phyloP scores from a whole-genome alignment of 2,329 filamentous ascomycete species.

The Blumeria hordei region DNA sequence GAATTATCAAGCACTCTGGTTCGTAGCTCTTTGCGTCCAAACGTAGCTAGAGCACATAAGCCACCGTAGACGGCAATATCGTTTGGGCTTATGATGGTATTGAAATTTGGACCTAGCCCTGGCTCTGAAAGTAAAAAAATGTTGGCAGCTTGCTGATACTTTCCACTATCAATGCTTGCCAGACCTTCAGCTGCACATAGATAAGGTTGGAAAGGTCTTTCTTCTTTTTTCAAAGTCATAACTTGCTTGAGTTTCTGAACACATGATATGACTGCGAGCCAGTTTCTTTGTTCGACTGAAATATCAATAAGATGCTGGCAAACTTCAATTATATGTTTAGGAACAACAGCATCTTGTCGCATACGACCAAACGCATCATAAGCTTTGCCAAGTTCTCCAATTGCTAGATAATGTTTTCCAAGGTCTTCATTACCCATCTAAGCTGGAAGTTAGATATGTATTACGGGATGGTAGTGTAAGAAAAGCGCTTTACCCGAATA shows the following conservation, averaged over 20 bases:
- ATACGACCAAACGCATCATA: constrained; percentile 63
- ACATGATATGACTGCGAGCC: constrained; percentile 40
- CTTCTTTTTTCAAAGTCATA: constrained; percentile 19
- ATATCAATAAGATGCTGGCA: constrained; percentile 56
- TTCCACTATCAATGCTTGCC: constrained; percentile 28
- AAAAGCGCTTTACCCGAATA: constrained; percentile 38
- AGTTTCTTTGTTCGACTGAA: constrained; percentile 53
- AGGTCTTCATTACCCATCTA: constrained; percentile 92
- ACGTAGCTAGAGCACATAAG: constrained; percentile 70
- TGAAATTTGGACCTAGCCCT: constrained; percentile 30
- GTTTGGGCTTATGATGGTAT: constrained; percentile 53
- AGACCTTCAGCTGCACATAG: constrained; percentile 33
- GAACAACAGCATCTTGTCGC: constrained; percentile 70
- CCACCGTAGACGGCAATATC: constrained; percentile 85
- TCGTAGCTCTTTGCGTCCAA: constrained; percentile 58
- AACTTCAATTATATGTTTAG: constrained; percentile 65
- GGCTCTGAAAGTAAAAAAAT: constrained; percentile 26
- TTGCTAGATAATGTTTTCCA: constrained; percentile 57
- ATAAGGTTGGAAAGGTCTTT: constrained; percentile 24
- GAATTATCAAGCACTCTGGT: constrained; percentile 53
- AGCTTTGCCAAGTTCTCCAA: constrained; percentile 48
- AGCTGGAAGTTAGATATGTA: neutral
- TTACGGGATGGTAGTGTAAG: too few species aligned
- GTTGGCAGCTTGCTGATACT: constrained; percentile 43
- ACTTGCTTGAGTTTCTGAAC: constrained; percentile 40